Base-by-base conservation (phyloP, 192 early-diverging fungal species). In the Dimargaris cristalligena region DNA sequence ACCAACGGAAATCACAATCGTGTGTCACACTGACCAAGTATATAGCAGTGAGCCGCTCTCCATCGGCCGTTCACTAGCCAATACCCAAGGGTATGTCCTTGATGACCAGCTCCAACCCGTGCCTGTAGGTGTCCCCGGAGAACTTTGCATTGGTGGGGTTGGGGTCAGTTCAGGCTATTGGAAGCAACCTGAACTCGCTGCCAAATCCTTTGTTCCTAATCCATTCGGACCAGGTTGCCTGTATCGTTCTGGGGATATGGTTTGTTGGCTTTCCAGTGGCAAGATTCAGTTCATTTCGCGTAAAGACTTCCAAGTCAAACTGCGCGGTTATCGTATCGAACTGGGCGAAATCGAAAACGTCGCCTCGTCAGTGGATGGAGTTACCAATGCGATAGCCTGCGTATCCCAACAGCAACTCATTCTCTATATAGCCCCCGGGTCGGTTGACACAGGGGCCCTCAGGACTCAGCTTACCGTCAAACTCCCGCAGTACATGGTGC, bases 91-190 rank as follows among this genome's bases (percentile, higher is more conserved):
- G 23, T 71, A 71, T 35, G 58, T 71, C 20, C 55, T 71, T 33
- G 70, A 71, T 49, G 28, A 23, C 26, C 35, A 31, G 2, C 2
- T 28, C 1, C 50, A 47, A 18, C 70, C 60, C 6, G 60, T 62
- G 10, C 66, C 66, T 13, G n/a, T 71, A 11, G 71, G 71, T 25
- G 69, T 60, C 14, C 35, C 54, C 11, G 71, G 71, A 0, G 71
- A 74, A 45, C 34, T 74, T 2, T 66, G 63, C 44, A 66, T 69
- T 38, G 67, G 63, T 23, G 34, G 54, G 30, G 18, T 33, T 4
- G 68, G 67, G 9, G 66, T 74, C 3, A 65, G 66, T 23, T 35
- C 49, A 6, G 69, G 69, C 1, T 74, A 74, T 46, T 51, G 71
- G 11, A 68, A 71, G 44, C 52, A 59, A 10, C 67, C 66, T 28